Evolutionary conservation across 306 rosid species (phyloP).

Genomic region (Fragaria ananassa): DNA sequence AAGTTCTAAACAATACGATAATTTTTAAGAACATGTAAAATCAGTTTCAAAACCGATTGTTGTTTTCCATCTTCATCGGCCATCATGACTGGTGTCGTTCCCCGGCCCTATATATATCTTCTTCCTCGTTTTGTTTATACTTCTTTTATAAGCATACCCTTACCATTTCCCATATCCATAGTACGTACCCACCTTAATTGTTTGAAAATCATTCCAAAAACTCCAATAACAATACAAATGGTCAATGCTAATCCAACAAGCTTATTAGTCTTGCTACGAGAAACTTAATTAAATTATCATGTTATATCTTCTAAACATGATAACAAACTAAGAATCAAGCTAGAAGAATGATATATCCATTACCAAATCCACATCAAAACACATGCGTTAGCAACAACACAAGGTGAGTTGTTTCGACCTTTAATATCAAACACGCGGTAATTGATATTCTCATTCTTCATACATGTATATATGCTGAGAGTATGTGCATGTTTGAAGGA

Average conservation of each 20-base stretch:
- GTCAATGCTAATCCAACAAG: neutral
- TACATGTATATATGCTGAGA: no score
- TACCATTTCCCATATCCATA: neutral
- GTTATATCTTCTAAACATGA: no score
- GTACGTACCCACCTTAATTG: neutral
- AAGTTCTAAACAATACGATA: no score
- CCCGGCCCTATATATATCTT: neutral
- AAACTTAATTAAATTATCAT: no score
- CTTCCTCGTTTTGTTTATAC: neutral
- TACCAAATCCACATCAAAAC: no score
- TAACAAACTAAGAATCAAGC: no score
- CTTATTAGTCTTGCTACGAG: neutral
- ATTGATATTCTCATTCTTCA: no score
- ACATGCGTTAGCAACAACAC: no score
- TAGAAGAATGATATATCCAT: no score
- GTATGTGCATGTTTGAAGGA: no score
- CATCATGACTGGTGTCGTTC: neutral
- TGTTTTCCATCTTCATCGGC: neutral
- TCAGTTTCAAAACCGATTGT: neutral
- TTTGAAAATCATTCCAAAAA: neutral
- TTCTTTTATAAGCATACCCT: neutral
- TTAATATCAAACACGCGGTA: no score
- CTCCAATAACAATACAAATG: neutral
- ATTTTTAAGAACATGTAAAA: neutral
- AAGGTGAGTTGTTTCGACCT: no score